Evolutionary conservation across 129 eudicot genomes (phyloP).

Genomic region (Flaveria brownii): DNA sequence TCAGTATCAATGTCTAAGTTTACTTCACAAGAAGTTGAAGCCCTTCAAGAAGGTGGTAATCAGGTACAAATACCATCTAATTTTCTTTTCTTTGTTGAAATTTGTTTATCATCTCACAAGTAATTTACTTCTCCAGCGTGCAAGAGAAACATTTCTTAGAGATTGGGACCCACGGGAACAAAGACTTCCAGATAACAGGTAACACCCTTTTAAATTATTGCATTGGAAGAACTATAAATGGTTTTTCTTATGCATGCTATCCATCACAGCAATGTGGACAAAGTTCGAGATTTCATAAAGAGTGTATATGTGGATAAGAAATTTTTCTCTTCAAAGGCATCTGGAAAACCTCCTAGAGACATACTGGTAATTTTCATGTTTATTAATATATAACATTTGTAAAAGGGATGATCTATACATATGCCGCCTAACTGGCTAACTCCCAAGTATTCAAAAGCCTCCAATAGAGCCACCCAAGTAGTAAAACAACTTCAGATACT

Average conservation of each 20-base stretch:
- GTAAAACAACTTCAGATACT: not conserved
- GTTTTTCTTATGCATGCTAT: constrained; percentile 20
- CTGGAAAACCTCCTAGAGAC: constrained; percentile 90
- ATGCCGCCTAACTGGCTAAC: not conserved
- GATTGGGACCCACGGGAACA: constrained; percentile 83
- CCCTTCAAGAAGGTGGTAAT: constrained; percentile 93
- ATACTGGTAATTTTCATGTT: constrained; percentile 45
- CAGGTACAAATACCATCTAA: constrained; percentile 50
- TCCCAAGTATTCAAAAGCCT: not conserved
- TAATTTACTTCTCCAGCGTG: constrained; percentile 56
- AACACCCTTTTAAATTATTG: constrained; percentile 11
- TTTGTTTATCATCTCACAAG: constrained; percentile 32
- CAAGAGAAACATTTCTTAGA: constrained; percentile 81
- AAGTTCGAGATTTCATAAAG: constrained; percentile 81
- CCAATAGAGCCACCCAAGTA: not conserved
- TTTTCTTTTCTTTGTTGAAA: constrained; percentile 5
- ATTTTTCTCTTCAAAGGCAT: constrained; percentile 55
- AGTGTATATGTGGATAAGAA: constrained; percentile 75
- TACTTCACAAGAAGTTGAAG: constrained; percentile 88
- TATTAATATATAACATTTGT: not conserved
- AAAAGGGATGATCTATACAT: not conserved
- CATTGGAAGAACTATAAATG: not conserved
- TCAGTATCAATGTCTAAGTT: constrained; percentile 94
- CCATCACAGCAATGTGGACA: constrained; percentile 71
- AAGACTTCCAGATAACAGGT: constrained; percentile 88